These are phyloP conservation scores for Fusarium buxicola DNA, from an alignment of 2,329 filamentous ascomycete genomes.

Conservation along the genomic window DNA sequence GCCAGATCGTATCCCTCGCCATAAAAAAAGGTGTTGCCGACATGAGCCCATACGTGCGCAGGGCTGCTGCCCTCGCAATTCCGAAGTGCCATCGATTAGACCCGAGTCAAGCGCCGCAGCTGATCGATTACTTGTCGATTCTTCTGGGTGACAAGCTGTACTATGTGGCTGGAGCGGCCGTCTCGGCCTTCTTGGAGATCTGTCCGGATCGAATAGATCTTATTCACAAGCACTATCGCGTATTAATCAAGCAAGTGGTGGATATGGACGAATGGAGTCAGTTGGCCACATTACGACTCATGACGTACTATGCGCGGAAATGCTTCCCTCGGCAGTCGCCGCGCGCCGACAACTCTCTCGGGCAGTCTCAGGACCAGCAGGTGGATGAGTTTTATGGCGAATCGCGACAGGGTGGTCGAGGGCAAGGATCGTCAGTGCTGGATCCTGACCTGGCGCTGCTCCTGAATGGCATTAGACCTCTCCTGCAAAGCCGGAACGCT, in stretches of 20 bases:
- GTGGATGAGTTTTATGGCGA: slow-evolving; percentile 87
- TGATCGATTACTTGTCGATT: slow-evolving; percentile 82
- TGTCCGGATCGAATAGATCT: slow-evolving; percentile 90
- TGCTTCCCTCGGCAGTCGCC: slow-evolving; percentile 83
- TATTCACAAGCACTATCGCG: slow-evolving; percentile 89
- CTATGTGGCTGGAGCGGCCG: slow-evolving; percentile 94
- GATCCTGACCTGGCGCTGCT: slow-evolving; percentile 88
- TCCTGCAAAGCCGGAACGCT: slow-evolving; percentile 92
- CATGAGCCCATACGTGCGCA: slow-evolving; percentile 94
- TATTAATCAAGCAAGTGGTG: slow-evolving; percentile 87
- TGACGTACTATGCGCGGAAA: slow-evolving; percentile 85
- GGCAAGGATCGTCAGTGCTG: slow-evolving; percentile 64
- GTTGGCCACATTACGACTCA: slow-evolving; percentile 81
- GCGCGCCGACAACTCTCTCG: slow-evolving; percentile 59
- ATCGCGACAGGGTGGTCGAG: slow-evolving; percentile 55
- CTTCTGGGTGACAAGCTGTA: slow-evolving; percentile 93
- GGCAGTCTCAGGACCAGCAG: slow-evolving; percentile 51
- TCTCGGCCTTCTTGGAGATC: slow-evolving; percentile 87
- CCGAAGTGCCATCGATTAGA: slow-evolving; percentile 96
- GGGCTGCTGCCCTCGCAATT: slow-evolving; percentile 91
- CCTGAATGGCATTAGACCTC: slow-evolving; percentile 81
- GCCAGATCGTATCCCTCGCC: slow-evolving; percentile 93
- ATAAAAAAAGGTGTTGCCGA: slow-evolving; percentile 95
- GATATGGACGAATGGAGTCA: slow-evolving; percentile 99
- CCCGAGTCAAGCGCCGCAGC: slow-evolving; percentile 83